Evolutionary conservation across 2,329 filamentous ascomycete species (phyloP), one percentile per base, ranked within the genome.

Genomic region (Ophiostoma sp.): DNA sequence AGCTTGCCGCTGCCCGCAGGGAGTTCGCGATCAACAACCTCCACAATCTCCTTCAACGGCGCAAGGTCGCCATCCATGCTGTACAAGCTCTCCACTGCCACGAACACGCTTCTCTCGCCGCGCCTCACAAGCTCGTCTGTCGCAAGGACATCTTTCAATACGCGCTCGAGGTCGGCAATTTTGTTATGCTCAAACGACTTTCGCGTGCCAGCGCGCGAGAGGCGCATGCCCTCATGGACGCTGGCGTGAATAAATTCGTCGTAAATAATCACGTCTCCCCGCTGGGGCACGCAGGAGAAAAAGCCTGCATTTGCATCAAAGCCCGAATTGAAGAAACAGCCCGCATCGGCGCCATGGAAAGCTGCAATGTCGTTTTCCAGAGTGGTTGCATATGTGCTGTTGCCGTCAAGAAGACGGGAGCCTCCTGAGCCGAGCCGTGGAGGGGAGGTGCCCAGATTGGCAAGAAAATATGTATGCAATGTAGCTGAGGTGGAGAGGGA

Each of bases 1-100:
- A 91, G 79, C 70, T 89, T 81, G 0, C 84, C 86, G 66, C 91
- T 91, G 0, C 83, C 83, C 0, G 72, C 72, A 0, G 88, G 86
- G 0, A 93, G 78, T 0, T 84, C 75, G 0, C 79, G 77, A 57
- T 90, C 83, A 0, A 90, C 83, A 4, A 85, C 80, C 0, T 82
- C 77, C 1, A 90, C 82, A 23, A 94, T 85, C 6, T 87, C 83
- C 13, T 76, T 75, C 13, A 95, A 79, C 0, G 89, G 89, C 0
- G 86, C 86, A 23, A 92, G 79, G 74, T 94, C 90, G 0, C 92
- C 92, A 69, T 94, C 91, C 92, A 95, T 95, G 77, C 90, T 93
- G 77, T 95, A 94, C 0, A 93, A 81, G 0, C 85, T 86, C 74
- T 93, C 90, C 0, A 92, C 82, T 0, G 86, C 87, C n/a, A 93